Conservation (phyloP, 2,329 filamentous ascomycete species). For the Microdochium nivale region DNA sequence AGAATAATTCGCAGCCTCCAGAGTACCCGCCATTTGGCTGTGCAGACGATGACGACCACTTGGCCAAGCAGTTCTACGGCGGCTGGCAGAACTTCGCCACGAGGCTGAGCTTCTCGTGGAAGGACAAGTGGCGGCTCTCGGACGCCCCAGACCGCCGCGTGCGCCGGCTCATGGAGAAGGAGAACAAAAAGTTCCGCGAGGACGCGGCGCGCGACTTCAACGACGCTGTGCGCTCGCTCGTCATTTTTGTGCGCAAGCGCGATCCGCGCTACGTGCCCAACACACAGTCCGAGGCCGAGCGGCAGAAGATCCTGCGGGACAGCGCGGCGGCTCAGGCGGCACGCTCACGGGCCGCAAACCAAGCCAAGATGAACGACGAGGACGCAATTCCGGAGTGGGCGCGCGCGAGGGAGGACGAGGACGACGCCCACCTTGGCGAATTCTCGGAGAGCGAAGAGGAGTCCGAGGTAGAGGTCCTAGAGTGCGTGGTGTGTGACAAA, state of each 20-base stretch:
- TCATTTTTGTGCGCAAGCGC: constrained; percentile 82
- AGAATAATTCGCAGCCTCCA: constrained; percentile 35
- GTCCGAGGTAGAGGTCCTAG: constrained; percentile 51
- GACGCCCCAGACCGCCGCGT: constrained; percentile 82
- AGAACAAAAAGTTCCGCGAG: constrained; percentile 79
- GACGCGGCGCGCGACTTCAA: constrained; percentile 84
- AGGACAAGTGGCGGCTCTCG: constrained; percentile 71
- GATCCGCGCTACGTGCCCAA: constrained; percentile 80
- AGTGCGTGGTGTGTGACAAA: constrained; percentile 72
- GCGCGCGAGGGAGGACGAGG: constrained; percentile 45
- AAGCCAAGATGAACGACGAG: constrained; percentile 59
- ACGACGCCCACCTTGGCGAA: constrained; percentile 32
- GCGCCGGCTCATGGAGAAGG: constrained; percentile 85
- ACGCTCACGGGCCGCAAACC: constrained; percentile 71
- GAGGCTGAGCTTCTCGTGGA: constrained; percentile 81
- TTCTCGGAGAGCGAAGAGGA: constrained; percentile 55
- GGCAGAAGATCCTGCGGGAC: constrained; percentile 68
- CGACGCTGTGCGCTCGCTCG: constrained; percentile 77
- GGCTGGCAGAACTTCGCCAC: constrained; percentile 78
- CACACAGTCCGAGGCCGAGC: constrained; percentile 68
- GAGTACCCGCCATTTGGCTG: constrained; percentile 79
- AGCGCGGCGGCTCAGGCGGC: constrained; percentile 79
- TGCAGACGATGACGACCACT: constrained; percentile 61
- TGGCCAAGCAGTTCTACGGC: constrained; percentile 74
- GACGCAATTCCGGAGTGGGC: constrained; percentile 68